Conservation (phyloP, 306 rosid genomes). For the Albizia julibrissin region DNA sequence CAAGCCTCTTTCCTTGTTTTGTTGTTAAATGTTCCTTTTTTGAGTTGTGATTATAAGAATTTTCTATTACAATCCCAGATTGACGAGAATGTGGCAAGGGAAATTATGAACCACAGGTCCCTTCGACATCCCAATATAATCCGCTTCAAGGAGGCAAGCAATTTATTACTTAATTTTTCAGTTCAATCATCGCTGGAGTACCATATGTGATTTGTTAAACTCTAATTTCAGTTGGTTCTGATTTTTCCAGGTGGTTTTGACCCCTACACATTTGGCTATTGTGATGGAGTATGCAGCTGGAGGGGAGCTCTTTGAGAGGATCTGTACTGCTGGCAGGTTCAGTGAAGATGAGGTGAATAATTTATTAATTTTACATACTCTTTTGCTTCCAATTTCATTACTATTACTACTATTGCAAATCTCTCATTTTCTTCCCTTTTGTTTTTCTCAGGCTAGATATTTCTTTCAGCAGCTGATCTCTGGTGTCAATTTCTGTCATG, state of each 20-base stretch:
- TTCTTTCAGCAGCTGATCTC: slow-evolving; percentile 80
- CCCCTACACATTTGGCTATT: slow-evolving; percentile 67
- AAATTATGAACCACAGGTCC: slow-evolving; percentile 69
- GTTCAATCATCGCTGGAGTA: not conserved
- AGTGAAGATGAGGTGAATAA: slow-evolving; percentile 68
- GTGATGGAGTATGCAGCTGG: slow-evolving; percentile 83
- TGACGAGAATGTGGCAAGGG: slow-evolving; percentile 75
- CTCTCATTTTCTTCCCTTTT: slow-evolving; percentile 25
- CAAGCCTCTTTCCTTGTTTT: not conserved
- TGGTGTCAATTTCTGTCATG: slow-evolving; percentile 65
- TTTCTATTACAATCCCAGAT: slow-evolving; percentile 40
- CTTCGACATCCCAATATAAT: slow-evolving; percentile 72
- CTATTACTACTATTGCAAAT: not conserved
- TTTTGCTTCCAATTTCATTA: not conserved
- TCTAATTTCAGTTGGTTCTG: slow-evolving; percentile 22
- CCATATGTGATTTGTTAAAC: not conserved
- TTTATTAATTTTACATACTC: slow-evolving; percentile 12
- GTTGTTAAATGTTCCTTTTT: not conserved
- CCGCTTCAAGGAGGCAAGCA: slow-evolving; percentile 65
- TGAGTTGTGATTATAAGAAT: not conserved
- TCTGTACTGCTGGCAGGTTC: slow-evolving; percentile 69
- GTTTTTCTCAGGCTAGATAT: slow-evolving; percentile 56
- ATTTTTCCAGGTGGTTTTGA: slow-evolving; percentile 58
- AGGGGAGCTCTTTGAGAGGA: slow-evolving; percentile 70
- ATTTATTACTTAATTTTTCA: not conserved